These are phyloP conservation scores for Fusarium papillatum DNA, from an alignment of 2,329 filamentous ascomycete species.

Conservation along the genomic window DNA sequence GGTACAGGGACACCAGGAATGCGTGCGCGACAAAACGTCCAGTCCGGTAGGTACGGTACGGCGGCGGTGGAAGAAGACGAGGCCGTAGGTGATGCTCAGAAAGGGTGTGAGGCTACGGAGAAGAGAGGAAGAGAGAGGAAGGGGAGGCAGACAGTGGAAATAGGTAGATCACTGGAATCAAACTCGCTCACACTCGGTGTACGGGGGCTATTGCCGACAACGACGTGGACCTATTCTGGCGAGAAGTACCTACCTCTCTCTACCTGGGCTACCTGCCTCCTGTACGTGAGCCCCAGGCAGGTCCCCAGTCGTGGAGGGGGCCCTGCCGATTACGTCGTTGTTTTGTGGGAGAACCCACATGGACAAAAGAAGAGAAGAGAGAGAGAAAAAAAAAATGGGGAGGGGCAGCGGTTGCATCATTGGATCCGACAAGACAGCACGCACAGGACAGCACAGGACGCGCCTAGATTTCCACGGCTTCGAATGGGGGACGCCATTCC, in stretches of 20 bases:
- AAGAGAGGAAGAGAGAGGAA: slow-evolving; percentile 1
- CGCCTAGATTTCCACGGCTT: slow-evolving; percentile 39
- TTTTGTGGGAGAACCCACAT: slow-evolving; percentile 32
- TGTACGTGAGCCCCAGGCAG: not conserved
- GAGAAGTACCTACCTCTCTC: not conserved
- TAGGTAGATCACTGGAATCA: slow-evolving; percentile 6
- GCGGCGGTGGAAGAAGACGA: slow-evolving; percentile 7
- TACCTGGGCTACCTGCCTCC: not conserved
- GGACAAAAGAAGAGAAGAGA: slow-evolving; percentile 24
- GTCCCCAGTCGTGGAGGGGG: slow-evolving; percentile 22
- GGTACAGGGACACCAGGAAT: slow-evolving; percentile 29
- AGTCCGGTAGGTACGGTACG: not conserved
- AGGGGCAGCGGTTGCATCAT: slow-evolving; percentile 42
- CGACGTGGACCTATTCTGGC: slow-evolving; percentile 3
- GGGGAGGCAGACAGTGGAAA: not conserved
- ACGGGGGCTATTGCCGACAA: slow-evolving; percentile 7
- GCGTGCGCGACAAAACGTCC: slow-evolving; percentile 25
- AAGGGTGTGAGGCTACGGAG: not conserved
- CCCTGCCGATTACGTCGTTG: slow-evolving; percentile 40
- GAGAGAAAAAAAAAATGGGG: slow-evolving; percentile 20
- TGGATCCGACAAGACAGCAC: slow-evolving; percentile 23
- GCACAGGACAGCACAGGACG: slow-evolving; percentile 14
- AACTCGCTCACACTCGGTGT: slow-evolving; percentile 4
- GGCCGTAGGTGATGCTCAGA: not conserved
- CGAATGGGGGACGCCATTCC: slow-evolving; percentile 33